A percentile compares a stretch with the other conserved stretches of the same genome.
These are phyloP conservation scores for Corynascus novoguineensis DNA, from an alignment of 495 filamentous ascomycete genomes.

Conservation along the genomic window DNA sequence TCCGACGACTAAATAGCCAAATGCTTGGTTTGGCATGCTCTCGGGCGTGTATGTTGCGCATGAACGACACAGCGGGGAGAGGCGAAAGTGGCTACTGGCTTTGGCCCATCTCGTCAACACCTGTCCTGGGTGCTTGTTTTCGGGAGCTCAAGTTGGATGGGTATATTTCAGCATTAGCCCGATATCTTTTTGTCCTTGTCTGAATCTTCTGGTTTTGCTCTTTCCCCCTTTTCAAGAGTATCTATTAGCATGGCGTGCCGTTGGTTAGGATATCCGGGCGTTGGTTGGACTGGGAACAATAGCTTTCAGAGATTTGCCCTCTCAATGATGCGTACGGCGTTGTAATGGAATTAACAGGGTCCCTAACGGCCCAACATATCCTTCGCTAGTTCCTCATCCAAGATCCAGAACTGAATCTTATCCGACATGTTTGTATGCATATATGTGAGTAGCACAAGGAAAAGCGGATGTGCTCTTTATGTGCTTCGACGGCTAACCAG, in stretches of 20 bases:
- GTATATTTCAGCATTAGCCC: not conserved
- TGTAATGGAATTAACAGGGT: slow-evolving; percentile 13
- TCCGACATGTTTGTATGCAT: not conserved
- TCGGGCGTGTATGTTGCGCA: not conserved
- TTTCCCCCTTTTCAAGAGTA: not conserved
- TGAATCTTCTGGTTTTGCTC: not conserved
- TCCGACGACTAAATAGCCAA: not conserved
- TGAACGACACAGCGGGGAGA: not conserved
- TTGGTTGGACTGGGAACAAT: slow-evolving; percentile 7
- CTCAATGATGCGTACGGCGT: slow-evolving; percentile 1
- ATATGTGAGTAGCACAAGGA: not conserved
- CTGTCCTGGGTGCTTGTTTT: not conserved
- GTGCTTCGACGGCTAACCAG: not conserved
- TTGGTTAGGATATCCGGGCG: slow-evolving; percentile 12
- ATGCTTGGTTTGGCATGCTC: not conserved
- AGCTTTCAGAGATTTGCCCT: slow-evolving; percentile 2
- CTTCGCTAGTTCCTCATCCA: not conserved
- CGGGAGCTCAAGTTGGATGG: not conserved
- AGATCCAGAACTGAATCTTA: not conserved
- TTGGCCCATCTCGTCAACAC: not conserved
- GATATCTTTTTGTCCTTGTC: not conserved
- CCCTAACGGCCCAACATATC: not conserved
- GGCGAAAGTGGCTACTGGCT: not conserved
- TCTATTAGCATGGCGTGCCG: slow-evolving; percentile 8
- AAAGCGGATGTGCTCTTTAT: too few relatives aligned